These are phyloP conservation scores for Thelonectria discophora DNA, from an alignment of 2,329 filamentous ascomycete species.

Conservation along the genomic window DNA sequence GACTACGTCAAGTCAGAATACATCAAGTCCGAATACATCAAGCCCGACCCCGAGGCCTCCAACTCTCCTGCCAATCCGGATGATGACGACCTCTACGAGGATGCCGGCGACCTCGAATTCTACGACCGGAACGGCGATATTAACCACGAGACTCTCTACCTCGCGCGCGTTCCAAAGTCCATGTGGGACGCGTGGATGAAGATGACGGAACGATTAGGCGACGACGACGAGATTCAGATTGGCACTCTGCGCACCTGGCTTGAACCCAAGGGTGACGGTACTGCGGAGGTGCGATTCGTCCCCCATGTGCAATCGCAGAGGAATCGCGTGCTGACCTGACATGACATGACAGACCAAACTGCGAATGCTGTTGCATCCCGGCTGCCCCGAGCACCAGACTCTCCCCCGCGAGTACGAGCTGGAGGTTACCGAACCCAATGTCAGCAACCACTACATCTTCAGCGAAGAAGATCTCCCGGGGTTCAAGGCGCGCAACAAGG, in stretches of 20 bases:
- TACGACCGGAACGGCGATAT: constrained; percentile 56
- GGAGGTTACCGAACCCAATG: constrained; percentile 68
- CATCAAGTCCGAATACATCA: constrained; percentile 46
- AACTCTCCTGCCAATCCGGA: constrained; percentile 55
- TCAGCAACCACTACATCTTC: constrained; percentile 90
- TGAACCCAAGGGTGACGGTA: constrained; percentile 62
- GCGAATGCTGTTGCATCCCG: constrained; percentile 72
- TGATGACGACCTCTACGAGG: constrained; percentile 75
- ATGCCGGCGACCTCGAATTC: constrained; percentile 66
- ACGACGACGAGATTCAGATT: constrained; percentile 83
- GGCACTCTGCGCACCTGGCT: constrained; percentile 74
- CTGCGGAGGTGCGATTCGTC: constrained; percentile 49
- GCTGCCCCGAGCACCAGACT: constrained; percentile 72
- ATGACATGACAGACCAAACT: constrained; percentile 46
- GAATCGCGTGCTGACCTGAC: constrained; percentile 23
- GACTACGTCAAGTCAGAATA: constrained; percentile 49
- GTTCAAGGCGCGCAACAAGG: constrained; percentile 58
- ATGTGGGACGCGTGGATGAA: constrained; percentile 81
- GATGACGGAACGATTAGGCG: constrained; percentile 67
- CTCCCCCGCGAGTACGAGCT: constrained; percentile 92
- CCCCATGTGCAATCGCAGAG: background rate
- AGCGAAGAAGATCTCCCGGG: constrained; percentile 87
- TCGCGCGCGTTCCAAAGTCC: constrained; percentile 81
- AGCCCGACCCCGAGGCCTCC: constrained; percentile 58
- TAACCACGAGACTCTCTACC: constrained; percentile 64